phyloP scores from a whole-genome alignment of 2,329 filamentous ascomycete species.

The Leptographium wingfieldii region DNA sequence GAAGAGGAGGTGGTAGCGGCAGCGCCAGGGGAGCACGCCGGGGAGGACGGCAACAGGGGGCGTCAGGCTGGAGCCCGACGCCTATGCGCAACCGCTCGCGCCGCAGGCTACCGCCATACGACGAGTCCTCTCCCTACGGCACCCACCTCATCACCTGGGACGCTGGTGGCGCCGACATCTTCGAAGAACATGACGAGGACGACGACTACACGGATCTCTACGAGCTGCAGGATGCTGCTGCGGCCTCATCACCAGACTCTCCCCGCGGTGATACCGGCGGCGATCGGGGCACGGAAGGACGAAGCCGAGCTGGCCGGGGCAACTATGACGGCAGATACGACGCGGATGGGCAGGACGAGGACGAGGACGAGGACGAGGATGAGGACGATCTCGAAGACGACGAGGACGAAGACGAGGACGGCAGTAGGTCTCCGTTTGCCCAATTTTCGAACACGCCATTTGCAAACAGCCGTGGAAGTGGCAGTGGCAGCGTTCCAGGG shows the following conservation, averaged over 20 bases:
- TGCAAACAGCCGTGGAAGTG: too few relatives aligned
- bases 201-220: constrained; percentile 9
- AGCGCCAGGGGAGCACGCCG: neutral
- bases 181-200: constrained; percentile 3
- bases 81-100: constrained; percentile 4
- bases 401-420: constrained; percentile 1
- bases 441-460: neutral
- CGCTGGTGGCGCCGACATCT: constrained; percentile 10
- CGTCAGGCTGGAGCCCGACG: constrained; percentile 7
- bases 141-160: constrained; percentile 3
- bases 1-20: neutral
- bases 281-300: neutral
- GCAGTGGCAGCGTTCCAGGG: neutral
- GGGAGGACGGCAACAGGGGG: neutral
- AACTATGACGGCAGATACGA: constrained; percentile 14
- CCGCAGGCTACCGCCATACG: neutral
- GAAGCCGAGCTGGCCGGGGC: neutral
- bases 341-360: constrained; percentile 15
- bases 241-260: constrained; percentile 4
- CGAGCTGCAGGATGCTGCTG: constrained; percentile 1
- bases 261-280: too few relatives aligned
- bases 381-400: constrained; percentile 8
- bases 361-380: neutral
- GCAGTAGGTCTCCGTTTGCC: neutral
- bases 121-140: constrained; percentile 1